Conservation (phyloP, 2,329 filamentous ascomycete genomes). For the Hirsutella thompsonii region DNA sequence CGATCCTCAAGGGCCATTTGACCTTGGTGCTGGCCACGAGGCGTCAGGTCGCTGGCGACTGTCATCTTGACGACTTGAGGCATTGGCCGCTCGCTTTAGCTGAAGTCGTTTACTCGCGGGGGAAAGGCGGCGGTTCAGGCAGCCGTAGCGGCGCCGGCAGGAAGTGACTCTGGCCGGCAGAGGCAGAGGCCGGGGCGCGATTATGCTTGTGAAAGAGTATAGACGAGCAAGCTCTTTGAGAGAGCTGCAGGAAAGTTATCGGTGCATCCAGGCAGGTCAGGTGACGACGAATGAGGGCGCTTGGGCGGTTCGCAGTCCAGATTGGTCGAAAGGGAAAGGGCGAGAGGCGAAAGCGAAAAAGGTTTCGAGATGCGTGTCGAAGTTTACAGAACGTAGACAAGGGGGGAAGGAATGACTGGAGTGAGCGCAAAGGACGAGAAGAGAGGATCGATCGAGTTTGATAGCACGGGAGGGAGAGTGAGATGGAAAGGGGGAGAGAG, state of each 20-base stretch:
- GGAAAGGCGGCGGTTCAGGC: not conserved
- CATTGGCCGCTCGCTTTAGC: not conserved
- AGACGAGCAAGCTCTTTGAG: constrained; percentile 18
- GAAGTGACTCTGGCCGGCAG: not conserved
- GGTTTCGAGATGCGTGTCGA: constrained; percentile 7
- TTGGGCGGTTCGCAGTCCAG: not conserved
- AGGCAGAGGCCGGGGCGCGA: constrained; percentile 5
- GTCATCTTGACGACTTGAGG: constrained; percentile 3
- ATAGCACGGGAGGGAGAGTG: constrained; percentile 2
- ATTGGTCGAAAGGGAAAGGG: constrained; percentile 2
- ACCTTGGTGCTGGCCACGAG: constrained; percentile 49
- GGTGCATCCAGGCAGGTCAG: constrained; percentile 20
- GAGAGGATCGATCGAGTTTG: not conserved
- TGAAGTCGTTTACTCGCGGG: not conserved
- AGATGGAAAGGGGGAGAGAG: not conserved
- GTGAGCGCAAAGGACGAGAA: constrained; percentile 18
- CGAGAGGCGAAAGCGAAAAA: constrained; percentile 3
- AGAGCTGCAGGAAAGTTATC: constrained; percentile 20
- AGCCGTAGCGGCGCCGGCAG: not conserved
- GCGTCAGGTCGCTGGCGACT: constrained; percentile 53
- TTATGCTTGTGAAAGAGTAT: constrained; percentile 10
- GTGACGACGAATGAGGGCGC: not conserved
- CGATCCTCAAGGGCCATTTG: constrained; percentile 71
- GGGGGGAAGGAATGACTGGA: constrained; percentile 26
- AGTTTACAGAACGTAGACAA: constrained; percentile 6